A percentile compares a stretch with the other conserved stretches of the same genome.
Conservation (phyloP, 495 filamentous ascomycete genomes). For the Penicillium herquei region DNA sequence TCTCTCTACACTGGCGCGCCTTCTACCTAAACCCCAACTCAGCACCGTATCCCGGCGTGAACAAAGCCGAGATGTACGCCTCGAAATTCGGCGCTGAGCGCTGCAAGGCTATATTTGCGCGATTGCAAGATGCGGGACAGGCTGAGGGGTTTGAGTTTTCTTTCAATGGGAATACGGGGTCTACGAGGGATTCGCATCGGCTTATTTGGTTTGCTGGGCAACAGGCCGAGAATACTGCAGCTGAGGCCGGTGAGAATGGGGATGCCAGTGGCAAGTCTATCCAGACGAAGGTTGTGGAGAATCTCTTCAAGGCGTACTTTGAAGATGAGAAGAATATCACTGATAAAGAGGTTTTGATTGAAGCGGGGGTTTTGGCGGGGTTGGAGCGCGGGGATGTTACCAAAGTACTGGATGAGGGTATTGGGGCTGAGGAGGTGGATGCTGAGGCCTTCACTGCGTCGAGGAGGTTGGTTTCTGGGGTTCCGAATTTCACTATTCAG, state of each 20-base stretch:
- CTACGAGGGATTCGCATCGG: slow-evolving; percentile 73
- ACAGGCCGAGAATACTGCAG: slow-evolving; percentile 29
- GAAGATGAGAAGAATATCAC: slow-evolving; percentile 79
- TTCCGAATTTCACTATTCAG: slow-evolving; percentile 73
- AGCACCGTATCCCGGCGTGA: slow-evolving; percentile 50
- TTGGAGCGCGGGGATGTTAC: slow-evolving; percentile 58
- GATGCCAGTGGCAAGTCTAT: neutral
- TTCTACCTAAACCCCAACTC: slow-evolving; percentile 76
- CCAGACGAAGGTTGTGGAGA: slow-evolving; percentile 64
- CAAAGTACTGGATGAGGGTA: slow-evolving; percentile 59
- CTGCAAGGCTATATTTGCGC: slow-evolving; percentile 51
- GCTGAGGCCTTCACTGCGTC: slow-evolving; percentile 62
- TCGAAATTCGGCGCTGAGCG: slow-evolving; percentile 61
- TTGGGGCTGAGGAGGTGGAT: slow-evolving; percentile 69
- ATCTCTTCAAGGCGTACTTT: slow-evolving; percentile 72
- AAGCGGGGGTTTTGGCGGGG: slow-evolving; percentile 62
- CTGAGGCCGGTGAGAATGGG: slow-evolving; percentile 8
- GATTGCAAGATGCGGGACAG: slow-evolving; percentile 57
- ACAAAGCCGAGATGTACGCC: slow-evolving; percentile 56
- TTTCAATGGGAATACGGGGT: slow-evolving; percentile 72
- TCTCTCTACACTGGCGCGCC: slow-evolving; percentile 69
- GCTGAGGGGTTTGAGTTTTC: slow-evolving; percentile 70
- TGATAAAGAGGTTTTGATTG: slow-evolving; percentile 53
- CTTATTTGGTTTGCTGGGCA: slow-evolving; percentile 67
- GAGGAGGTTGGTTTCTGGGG: slow-evolving; percentile 58